Evolutionary conservation across 176 grass and related monocot species (phyloP).

Genomic region (Triticum dicoccoides): DNA sequence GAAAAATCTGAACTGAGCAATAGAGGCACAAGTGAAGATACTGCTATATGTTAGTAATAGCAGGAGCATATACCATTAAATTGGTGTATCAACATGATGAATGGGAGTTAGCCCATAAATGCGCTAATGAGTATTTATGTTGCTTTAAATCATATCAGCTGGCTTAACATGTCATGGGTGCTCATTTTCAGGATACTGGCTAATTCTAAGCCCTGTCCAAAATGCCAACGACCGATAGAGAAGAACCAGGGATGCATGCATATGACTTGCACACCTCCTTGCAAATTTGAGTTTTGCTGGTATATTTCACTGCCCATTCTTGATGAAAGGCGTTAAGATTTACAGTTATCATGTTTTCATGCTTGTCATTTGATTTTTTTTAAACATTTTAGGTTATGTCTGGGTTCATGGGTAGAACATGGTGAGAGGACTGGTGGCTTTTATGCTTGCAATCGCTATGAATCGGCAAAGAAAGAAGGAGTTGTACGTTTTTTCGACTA

Average conservation of each 20-base stretch:
- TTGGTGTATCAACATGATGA: background rate
- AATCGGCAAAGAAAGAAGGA: constrained; percentile 80
- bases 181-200: constrained; percentile 80
- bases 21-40: background rate
- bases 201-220: constrained; percentile 97
- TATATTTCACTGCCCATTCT: constrained; percentile 29
- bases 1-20: no score
- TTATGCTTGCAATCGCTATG: constrained; percentile 98
- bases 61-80: background rate
- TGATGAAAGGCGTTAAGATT: background rate
- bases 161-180: constrained; percentile 27
- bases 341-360: constrained; percentile 1
- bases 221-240: constrained; percentile 95
- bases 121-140: background rate
- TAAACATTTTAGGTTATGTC: constrained; percentile 72
- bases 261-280: constrained; percentile 95
- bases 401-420: constrained; percentile 74
- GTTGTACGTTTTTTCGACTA: constrained; percentile 49
- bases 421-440: constrained; percentile 94
- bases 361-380: constrained; percentile 27
- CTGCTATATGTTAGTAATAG: background rate
- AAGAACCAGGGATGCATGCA: constrained; percentile 99
- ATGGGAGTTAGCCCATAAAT: constrained; percentile 12
- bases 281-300: constrained; percentile 99
- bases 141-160: constrained; percentile 20